phyloP scores from a whole-genome alignment of 208 protist genomes.

The Leptomonas pyrrhocoris region DNA sequence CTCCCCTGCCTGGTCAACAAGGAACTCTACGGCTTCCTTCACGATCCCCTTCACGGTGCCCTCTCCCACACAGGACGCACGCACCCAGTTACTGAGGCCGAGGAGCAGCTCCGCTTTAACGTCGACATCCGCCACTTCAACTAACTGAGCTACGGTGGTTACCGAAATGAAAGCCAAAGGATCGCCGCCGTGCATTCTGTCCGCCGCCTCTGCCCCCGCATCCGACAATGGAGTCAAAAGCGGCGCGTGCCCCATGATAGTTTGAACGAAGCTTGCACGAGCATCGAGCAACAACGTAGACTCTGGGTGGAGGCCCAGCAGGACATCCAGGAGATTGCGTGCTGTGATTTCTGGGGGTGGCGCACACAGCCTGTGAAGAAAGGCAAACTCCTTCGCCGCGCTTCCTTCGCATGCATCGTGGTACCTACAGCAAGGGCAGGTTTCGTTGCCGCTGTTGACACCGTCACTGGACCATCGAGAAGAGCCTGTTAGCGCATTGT shows the following conservation, averaged over 20 bases:
- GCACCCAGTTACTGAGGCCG: not conserved
- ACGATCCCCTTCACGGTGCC: not conserved
- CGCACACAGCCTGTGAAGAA: not conserved
- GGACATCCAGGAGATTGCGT: slow-evolving; percentile 17
- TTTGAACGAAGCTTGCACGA: slow-evolving; percentile 9
- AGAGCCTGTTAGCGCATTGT: not conserved
- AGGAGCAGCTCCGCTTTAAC: not conserved
- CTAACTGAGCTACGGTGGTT: not conserved
- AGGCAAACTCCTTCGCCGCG: not conserved
- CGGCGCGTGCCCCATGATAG: not conserved
- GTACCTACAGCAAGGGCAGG: not conserved
- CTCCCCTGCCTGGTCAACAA: not conserved
- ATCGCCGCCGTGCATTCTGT: not conserved
- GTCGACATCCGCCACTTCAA: not conserved
- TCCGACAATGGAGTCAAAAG: not conserved
- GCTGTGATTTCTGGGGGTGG: not conserved
- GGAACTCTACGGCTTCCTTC: not conserved
- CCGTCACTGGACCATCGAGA: too few relatives aligned
- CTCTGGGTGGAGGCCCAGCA: slow-evolving; percentile 14
- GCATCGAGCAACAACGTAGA: slow-evolving; percentile 10
- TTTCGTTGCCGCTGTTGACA: not conserved
- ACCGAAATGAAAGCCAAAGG: not conserved
- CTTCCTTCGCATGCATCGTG: too few relatives aligned
- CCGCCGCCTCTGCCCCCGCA: not conserved
- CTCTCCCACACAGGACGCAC: not conserved